These are phyloP conservation scores for Cyclotella baltica DNA, from an alignment of 108 stramenopile species.

Conservation along the genomic window DNA sequence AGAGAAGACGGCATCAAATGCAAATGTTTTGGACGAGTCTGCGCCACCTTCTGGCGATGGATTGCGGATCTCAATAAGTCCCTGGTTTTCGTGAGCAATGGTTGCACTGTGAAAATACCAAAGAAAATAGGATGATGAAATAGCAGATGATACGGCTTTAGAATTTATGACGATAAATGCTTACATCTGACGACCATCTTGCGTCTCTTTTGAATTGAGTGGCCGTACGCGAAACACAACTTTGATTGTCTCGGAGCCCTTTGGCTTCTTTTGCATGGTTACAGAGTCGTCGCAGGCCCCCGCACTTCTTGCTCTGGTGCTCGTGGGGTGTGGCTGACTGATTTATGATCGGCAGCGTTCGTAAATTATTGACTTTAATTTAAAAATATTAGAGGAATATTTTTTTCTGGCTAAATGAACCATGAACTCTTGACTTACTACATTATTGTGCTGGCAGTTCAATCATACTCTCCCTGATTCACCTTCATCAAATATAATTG, in stretches of 20 bases:
- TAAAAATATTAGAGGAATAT: too few species aligned
- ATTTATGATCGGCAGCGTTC: too few species aligned
- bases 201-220: constrained; percentile 90
- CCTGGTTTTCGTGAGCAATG: constrained; percentile 66
- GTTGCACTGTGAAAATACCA: constrained; percentile 42
- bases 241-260: constrained; percentile 78
- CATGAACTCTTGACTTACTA: too few species aligned
- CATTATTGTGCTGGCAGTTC: too few species aligned
- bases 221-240: constrained; percentile 97
- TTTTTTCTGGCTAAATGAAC: too few species aligned
- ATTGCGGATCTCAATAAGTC: constrained; percentile 72
- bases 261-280: constrained; percentile 35
- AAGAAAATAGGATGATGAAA: neutral
- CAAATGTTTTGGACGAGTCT: constrained; percentile 82
- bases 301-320: neutral
- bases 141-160: neutral
- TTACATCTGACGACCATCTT: constrained; percentile 74
- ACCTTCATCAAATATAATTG: too few species aligned
- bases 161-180: too few species aligned
- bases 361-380: too few species aligned
- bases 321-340: neutral
- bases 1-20: constrained; percentile 95
- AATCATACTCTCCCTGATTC: too few species aligned
- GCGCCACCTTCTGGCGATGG: constrained; percentile 56
- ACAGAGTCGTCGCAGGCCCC: too few species aligned